Conservation (phyloP, 2,329 filamentous ascomycete genomes). For the Aspergillus vadensis region DNA sequence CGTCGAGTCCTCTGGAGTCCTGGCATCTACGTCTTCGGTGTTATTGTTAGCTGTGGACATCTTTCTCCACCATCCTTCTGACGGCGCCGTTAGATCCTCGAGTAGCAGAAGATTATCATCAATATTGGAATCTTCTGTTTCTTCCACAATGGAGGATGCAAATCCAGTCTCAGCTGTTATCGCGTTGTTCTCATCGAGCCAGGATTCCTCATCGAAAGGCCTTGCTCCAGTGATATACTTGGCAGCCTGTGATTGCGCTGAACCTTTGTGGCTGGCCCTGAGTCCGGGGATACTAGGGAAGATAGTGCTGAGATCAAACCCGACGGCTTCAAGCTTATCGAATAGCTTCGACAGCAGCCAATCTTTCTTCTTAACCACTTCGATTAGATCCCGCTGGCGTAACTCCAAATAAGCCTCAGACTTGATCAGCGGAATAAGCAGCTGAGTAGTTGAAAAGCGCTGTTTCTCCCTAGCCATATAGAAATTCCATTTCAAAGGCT, state of each 20-base stretch:
- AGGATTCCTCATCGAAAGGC: slow-evolving; percentile 54
- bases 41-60: slow-evolving; percentile 18
- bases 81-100: slow-evolving; percentile 20
- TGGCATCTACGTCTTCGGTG: slow-evolving; percentile 1
- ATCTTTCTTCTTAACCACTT: slow-evolving; percentile 59
- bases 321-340: slow-evolving; percentile 59
- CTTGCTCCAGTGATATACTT: slow-evolving; percentile 58
- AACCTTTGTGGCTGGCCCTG: slow-evolving; percentile 47
- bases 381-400: slow-evolving; percentile 53
- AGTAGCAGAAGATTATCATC: slow-evolving; percentile 1
- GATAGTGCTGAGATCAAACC: slow-evolving; percentile 57
- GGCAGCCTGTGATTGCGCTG: slow-evolving; percentile 54
- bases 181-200: slow-evolving; percentile 38
- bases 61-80: slow-evolving; percentile 42
- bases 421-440: slow-evolving; percentile 57
- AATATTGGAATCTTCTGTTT: slow-evolving; percentile 22
- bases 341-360: slow-evolving; percentile 59
- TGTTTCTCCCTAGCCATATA: slow-evolving; percentile 46
- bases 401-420: slow-evolving; percentile 51
- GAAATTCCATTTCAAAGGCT: slow-evolving; percentile 56
- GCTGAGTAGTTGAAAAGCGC: slow-evolving; percentile 48
- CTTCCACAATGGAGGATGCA: slow-evolving; percentile 30
- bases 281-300: slow-evolving; percentile 57
- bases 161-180: slow-evolving; percentile 22
- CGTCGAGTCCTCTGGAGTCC: background rate